A percentile compares a stretch with the other conserved stretches of the same genome.
These are phyloP conservation scores for Cyclostephanos tholiformis DNA, from an alignment of 108 stramenopile species.

Conservation along the genomic window DNA sequence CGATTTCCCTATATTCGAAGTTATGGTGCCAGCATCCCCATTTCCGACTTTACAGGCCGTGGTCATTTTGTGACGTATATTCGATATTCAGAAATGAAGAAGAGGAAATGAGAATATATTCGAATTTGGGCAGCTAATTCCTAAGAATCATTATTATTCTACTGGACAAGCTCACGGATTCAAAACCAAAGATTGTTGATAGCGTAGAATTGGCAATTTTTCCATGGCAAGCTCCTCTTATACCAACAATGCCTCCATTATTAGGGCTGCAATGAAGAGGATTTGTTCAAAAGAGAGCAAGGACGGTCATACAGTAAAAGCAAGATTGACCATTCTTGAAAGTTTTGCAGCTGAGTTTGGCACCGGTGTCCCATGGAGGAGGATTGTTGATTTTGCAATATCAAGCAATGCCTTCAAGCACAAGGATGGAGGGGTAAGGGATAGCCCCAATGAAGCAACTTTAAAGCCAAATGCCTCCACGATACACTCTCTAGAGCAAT, in stretches of 20 bases:
- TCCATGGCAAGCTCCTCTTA: conserved; percentile 37
- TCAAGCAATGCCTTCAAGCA: conserved; percentile 32
- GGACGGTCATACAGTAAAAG: conserved; percentile 32
- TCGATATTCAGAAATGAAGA: too few relatives aligned
- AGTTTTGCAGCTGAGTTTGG: conserved; percentile 43
- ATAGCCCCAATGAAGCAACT: too few relatives aligned
- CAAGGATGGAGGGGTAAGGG: conserved; percentile 46
- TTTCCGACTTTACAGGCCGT: too few relatives aligned
- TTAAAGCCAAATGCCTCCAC: too few relatives aligned
- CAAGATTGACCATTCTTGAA: conserved; percentile 40
- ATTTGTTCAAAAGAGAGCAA: conserved; percentile 42
- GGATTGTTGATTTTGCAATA: conserved; percentile 41
- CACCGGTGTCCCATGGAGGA: conserved; percentile 25
- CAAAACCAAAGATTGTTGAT: conserved; percentile 44
- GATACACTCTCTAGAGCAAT: too few relatives aligned
- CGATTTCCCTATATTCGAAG: too few relatives aligned
- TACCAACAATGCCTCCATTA: conserved; percentile 19
- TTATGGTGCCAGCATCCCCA: too few relatives aligned
- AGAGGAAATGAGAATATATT: too few relatives aligned
- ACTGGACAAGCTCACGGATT: conserved; percentile 41
- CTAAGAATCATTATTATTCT: conserved; percentile 36
- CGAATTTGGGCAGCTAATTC: too few relatives aligned
- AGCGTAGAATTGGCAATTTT: conserved; percentile 48
- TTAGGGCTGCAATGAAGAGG: conserved; percentile 38
- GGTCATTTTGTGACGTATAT: too few relatives aligned